phyloP scores from a whole-genome alignment of 2,329 filamentous ascomycete species.

The Amphichorda felina region DNA sequence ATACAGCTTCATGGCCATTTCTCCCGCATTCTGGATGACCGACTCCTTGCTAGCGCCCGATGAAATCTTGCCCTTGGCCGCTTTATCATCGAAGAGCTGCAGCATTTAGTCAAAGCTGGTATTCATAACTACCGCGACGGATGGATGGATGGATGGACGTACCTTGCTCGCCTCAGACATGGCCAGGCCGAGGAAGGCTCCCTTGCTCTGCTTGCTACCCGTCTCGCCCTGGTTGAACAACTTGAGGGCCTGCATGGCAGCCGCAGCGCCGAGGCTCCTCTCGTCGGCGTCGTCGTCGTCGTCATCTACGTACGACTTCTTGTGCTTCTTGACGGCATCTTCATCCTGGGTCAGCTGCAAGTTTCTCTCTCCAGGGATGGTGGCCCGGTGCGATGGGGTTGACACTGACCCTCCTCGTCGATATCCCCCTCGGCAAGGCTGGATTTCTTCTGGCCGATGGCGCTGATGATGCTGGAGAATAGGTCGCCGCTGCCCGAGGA shows the following conservation, averaged over 20 bases:
- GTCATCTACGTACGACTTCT: conserved; percentile 54
- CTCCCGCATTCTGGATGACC: conserved; percentile 65
- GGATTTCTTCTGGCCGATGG: conserved; percentile 36
- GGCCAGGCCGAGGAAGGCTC: conserved; percentile 71
- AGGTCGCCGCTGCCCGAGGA: conserved; percentile 32
- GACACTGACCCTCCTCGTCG: conserved; percentile 32
- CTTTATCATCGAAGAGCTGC: conserved; percentile 49
- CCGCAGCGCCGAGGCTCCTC: conserved; percentile 53
- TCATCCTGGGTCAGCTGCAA: conserved; percentile 6
- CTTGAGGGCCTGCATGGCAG: conserved; percentile 73
- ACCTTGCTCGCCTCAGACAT: conserved; percentile 82
- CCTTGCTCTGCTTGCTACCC: conserved; percentile 48
- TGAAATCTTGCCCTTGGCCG: conserved; percentile 37
- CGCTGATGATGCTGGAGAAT: conserved; percentile 35
- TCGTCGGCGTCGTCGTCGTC: conserved; percentile 33
- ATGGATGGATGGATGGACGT: too few relatives aligned
- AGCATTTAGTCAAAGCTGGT: background rate
- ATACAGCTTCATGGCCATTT: conserved; percentile 87
- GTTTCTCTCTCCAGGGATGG: too few relatives aligned
- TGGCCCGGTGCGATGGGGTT: too few relatives aligned
- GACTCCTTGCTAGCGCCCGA: conserved; percentile 65
- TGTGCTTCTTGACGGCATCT: conserved; percentile 64
- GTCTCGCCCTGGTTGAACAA: conserved; percentile 54
- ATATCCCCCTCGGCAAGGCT: conserved; percentile 33
- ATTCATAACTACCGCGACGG: background rate